Base-by-base conservation (phyloP, 2,329 filamentous ascomycete genomes). In the Coniochaeta prunicola region DNA sequence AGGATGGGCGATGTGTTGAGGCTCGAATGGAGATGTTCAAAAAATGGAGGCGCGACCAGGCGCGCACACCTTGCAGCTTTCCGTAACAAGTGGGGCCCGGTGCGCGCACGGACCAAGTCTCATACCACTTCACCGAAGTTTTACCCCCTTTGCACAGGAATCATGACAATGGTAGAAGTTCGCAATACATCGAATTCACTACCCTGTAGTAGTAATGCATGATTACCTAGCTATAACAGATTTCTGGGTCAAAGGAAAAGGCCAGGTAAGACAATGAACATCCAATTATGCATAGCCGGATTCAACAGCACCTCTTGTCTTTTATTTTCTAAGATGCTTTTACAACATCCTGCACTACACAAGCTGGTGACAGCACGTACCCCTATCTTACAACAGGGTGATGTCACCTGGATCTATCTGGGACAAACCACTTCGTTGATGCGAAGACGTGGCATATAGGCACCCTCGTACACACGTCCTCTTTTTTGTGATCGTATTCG, bases 41-140 rank as follows among this genome's bases (percentile, higher is more conserved):
- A 55, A 55, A 55, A 21, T 55, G 53, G 33, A 55, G 53, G 53
- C 53, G 53, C 53, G 53, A 55, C 30, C n/a, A 34, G 19, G 19
- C 28, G 53, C 53, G 53, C 12, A 13, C 53, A 24, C 28, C 28
- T 26, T 55, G 53, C 53, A 55, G 33, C 13, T 55, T 55, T 24
- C n/a, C 24, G 30, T 9, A 38, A 28, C n/a, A 21, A 34, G 30
- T 33, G 53, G n/a, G 33, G 19, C 17, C 48, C 24, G 5, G 7
- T 8, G 17, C 34, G 53, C 53, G 53, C 53, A 55, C 53, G 53
- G 30, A 3, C 53, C 31, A 55, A 3, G 9, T n/a, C 17, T 33
- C 45, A n/a, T 36, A 13, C 33, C 15, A 36, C 15, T 38, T 38
- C 36, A 10, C 36, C 36, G 10, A 38, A 38, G 36, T 38, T 38